phyloP scores from a whole-genome alignment of 495 filamentous ascomycete species.

The Echria macrotheca region DNA sequence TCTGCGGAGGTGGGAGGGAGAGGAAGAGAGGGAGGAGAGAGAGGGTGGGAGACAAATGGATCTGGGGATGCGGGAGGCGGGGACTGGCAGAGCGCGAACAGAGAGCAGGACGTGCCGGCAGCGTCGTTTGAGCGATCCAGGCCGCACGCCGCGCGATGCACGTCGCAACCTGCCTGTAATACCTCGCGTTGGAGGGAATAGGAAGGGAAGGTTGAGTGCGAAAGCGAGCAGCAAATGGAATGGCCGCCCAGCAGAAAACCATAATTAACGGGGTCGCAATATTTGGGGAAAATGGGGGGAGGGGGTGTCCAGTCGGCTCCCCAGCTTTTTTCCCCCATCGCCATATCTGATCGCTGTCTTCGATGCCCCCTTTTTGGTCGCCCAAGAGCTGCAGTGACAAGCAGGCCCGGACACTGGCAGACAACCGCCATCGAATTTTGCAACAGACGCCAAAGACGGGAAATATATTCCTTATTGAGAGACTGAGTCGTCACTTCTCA shows the following conservation, averaged over 20 bases:
- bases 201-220: neutral
- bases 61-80: neutral
- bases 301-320: neutral
- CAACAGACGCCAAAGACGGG: too few species aligned
- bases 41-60: neutral
- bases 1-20: slow-evolving; percentile 6
- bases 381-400: slow-evolving; percentile 10
- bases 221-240: neutral
- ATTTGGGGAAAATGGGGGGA: slow-evolving; percentile 1
- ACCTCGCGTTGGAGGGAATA: slow-evolving; percentile 5
- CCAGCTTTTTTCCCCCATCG: neutral
- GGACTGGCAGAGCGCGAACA: neutral
- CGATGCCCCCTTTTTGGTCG: neutral
- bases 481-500: slow-evolving; percentile 7
- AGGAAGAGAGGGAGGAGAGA: neutral
- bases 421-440: too few species aligned
- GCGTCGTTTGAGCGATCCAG: slow-evolving; percentile 9
- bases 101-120: slow-evolving; percentile 11
- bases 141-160: neutral
- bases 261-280: slow-evolving; percentile 1
- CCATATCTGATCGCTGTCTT: slow-evolving; percentile 9
- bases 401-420: too few species aligned
- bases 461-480: too few species aligned
- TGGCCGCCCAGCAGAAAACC: neutral
- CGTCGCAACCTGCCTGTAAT: slow-evolving; percentile 10